These are phyloP conservation scores for Oryza glaberrima DNA, from an alignment of 176 grass and related monocot genomes.

Conservation along the genomic window DNA sequence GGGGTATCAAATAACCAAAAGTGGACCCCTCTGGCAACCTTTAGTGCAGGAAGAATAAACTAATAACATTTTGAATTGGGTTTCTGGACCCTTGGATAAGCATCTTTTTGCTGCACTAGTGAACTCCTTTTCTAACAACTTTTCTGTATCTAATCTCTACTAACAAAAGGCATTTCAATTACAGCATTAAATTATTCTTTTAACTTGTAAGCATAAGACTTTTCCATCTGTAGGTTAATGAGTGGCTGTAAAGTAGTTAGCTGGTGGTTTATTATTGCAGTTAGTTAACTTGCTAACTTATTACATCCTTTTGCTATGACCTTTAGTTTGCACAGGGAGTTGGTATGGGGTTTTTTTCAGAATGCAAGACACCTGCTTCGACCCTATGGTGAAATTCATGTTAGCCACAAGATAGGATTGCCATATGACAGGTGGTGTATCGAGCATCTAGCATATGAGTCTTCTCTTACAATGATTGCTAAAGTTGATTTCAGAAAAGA, in stretches of 20 bases:
- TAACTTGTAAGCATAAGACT: background rate
- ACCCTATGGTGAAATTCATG: constrained; percentile 61
- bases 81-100: background rate
- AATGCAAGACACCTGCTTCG: constrained; percentile 47
- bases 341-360: constrained; percentile 43
- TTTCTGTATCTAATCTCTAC: too few relatives aligned
- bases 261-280: constrained; percentile 4
- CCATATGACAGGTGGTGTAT: constrained; percentile 55
- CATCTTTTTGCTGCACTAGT: background rate
- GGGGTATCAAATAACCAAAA: background rate
- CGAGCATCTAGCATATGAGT: constrained; percentile 34
- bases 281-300: constrained; percentile 3
- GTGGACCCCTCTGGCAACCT: background rate
- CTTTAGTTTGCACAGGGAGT: constrained; percentile 53
- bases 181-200: background rate
- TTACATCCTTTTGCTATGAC: background rate
- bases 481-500: constrained; percentile 40
- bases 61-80: constrained; percentile 9
- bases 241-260: background rate
- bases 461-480: constrained; percentile 36
- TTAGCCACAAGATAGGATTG: constrained; percentile 55
- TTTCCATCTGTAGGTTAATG: background rate
- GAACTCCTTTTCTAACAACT: too few relatives aligned
- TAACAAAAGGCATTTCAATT: too few relatives aligned
- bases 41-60: constrained; percentile 5